These are phyloP conservation scores for Venturia aucupariae DNA, from an alignment of 2,329 filamentous ascomycete species.

Conservation along the genomic window DNA sequence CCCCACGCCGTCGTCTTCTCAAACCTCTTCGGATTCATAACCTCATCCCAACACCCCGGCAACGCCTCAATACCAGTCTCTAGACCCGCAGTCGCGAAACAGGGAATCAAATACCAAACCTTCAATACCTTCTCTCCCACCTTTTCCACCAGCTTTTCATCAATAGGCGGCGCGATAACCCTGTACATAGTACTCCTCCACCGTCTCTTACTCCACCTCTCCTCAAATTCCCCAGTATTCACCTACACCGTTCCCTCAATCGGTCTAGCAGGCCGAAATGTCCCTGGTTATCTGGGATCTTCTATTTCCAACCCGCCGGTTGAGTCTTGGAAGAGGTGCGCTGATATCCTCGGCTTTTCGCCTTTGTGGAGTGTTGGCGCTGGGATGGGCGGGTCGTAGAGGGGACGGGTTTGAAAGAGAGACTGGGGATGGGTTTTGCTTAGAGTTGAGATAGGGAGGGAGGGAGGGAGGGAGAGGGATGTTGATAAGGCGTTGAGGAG, in stretches of 20 bases:
- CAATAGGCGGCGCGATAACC: slow-evolving; percentile 13
- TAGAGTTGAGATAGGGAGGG: slow-evolving; percentile 18
- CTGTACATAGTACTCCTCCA: slow-evolving; percentile 11
- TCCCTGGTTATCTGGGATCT: slow-evolving; percentile 22
- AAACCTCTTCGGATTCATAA: slow-evolving; percentile 30
- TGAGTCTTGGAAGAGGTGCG: slow-evolving; percentile 35
- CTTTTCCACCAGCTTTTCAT: slow-evolving; percentile 8
- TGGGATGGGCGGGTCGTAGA: slow-evolving; percentile 31
- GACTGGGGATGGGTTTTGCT: slow-evolving; percentile 21
- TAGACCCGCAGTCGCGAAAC: slow-evolving; percentile 31
- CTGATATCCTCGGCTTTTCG: slow-evolving; percentile 27
- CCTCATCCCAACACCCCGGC: slow-evolving; percentile 25
- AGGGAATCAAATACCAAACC: slow-evolving; percentile 32
- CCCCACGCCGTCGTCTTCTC: slow-evolving; percentile 30
- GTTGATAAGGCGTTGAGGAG: slow-evolving; percentile 23
- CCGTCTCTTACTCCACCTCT: slow-evolving; percentile 28
- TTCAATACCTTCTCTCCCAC: slow-evolving; percentile 22
- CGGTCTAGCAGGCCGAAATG: slow-evolving; percentile 24
- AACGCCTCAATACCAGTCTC: slow-evolving; percentile 32
- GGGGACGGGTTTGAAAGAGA: slow-evolving; percentile 27
- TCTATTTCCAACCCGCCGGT: slow-evolving; percentile 34
- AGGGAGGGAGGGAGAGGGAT: slow-evolving; percentile 21
- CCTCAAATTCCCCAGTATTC: slow-evolving; percentile 33
- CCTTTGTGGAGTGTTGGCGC: slow-evolving; percentile 20
- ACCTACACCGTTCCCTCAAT: slow-evolving; percentile 28